These are phyloP conservation scores for Rhynchospora tenuis DNA, from an alignment of 176 grass and related monocot species.

Conservation along the genomic window DNA sequence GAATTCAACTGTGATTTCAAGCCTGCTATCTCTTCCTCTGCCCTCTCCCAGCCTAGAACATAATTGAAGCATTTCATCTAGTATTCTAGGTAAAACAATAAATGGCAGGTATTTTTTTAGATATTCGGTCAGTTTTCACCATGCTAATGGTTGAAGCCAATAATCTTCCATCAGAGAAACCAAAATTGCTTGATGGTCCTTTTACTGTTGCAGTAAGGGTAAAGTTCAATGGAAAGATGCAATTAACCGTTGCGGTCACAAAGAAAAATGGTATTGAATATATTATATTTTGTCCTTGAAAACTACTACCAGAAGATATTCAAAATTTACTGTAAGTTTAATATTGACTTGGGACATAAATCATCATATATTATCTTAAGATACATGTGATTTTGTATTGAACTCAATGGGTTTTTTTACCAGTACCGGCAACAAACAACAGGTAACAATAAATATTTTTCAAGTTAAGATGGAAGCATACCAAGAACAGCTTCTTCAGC, in stretches of 20 bases:
- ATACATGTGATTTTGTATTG: not conserved
- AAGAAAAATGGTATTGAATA: not conserved
- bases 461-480: slow-evolving; percentile 13
- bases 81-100: slow-evolving; percentile 9
- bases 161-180: not conserved
- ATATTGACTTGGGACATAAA: not conserved
- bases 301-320: not conserved
- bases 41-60: slow-evolving; percentile 72
- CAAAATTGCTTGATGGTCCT: not conserved
- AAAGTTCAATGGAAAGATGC: not conserved
- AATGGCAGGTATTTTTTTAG: not conserved
- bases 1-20: slow-evolving; percentile 60
- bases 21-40: slow-evolving; percentile 57
- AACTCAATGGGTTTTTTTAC: not conserved
- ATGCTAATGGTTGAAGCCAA: not conserved
- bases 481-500: slow-evolving; percentile 97
- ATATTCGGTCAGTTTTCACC: not conserved
- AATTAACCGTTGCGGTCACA: not conserved
- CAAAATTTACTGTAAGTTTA: too few relatives aligned
- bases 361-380: not conserved
- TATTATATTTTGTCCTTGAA: not conserved
- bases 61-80: slow-evolving; percentile 10
- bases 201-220: not conserved
- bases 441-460: not conserved
- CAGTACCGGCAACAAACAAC: not conserved